phyloP scores from a whole-genome alignment of 495 filamentous ascomycete species.

The Chaetomium tenue region DNA sequence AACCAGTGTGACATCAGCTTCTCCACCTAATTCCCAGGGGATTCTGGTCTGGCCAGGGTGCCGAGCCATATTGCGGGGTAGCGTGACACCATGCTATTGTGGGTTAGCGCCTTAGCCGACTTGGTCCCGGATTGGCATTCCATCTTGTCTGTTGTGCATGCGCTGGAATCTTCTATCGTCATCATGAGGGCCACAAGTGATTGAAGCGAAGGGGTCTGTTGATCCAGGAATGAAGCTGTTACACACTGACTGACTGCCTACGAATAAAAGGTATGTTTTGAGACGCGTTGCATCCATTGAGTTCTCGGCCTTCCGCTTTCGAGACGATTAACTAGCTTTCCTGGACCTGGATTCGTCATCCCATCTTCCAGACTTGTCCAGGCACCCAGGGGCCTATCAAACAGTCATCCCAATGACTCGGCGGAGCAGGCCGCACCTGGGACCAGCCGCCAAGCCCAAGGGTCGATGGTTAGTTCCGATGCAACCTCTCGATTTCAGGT shows the following conservation, averaged over 20 bases:
- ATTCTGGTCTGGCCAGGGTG: slow-evolving; percentile 16
- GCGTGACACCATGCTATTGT: slow-evolving; percentile 23
- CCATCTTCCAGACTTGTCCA: slow-evolving; percentile 11
- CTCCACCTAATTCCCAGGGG: slow-evolving; percentile 27
- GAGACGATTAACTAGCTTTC: slow-evolving; percentile 13
- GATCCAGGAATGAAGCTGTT: background rate
- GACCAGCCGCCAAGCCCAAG: background rate
- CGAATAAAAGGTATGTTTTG: too few species aligned
- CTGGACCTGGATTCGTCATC: background rate
- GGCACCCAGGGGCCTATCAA: slow-evolving; percentile 15
- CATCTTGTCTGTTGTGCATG: background rate
- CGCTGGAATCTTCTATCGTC: slow-evolving; percentile 11
- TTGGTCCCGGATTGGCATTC: slow-evolving; percentile 6
- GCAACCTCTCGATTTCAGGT: background rate
- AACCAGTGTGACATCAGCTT: slow-evolving; percentile 34
- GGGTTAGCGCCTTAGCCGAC: slow-evolving; percentile 24
- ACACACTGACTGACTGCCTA: too few species aligned
- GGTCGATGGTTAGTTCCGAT: background rate
- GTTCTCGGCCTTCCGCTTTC: slow-evolving; percentile 10
- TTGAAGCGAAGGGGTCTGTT: background rate
- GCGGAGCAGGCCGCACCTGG: background rate
- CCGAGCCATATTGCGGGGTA: slow-evolving; percentile 34
- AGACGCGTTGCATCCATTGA: background rate
- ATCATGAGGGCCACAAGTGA: background rate
- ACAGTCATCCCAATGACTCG: slow-evolving; percentile 17